Base-by-base conservation (phyloP, 78 protist genomes). In the Diacronema lutheri region DNA sequence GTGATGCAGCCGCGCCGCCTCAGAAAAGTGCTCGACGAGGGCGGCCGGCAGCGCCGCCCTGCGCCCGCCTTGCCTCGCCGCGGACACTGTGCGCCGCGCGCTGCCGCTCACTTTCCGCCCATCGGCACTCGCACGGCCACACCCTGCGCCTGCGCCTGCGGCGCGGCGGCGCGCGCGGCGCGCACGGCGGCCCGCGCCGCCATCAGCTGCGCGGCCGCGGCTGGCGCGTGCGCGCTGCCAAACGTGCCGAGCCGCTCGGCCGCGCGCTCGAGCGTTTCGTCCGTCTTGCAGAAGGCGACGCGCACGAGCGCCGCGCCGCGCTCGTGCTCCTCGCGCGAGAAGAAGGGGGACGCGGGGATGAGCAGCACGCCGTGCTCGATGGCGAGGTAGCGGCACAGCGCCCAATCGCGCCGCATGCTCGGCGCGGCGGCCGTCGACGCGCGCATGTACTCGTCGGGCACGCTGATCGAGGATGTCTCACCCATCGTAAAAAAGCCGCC, bases 401-500 rank as follows among this genome's bases (percentile, higher is more conserved):
- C 89, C 77, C 79, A 85, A 60, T 85, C 89, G 44, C 79, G 73
- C 25, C 77, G 50, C 81, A 71, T 57, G n/a, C 1, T 16, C 25
- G 50, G 46, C 73, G 35, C 40, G 20, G 81, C 89, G 9, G 89
- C 65, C 23, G 80, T 65, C 26, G 69, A 10, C 44, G 40, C 38
- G 21, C 41, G 37, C 25, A 66, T 14, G 40, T 60, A 74, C 23
- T 14, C 73, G n/a, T 71, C 50, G 1, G 81, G 89, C 29, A 74
- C 83, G 7, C 20, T 0, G 31, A 85, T 29, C 25, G 31, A 35
- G 26, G 55, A 23, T 4, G 89, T 74, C 64, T 85, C 89, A 25
- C 56, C 89, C 35, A 85, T 76, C 20, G 76, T 21, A 40, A 85
- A 85, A 62, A 85, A 74, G 29, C 89, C 89, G 29, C 78, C 87